Conservation (phyloP, 306 rosid species). For the Luffa acutangula region DNA sequence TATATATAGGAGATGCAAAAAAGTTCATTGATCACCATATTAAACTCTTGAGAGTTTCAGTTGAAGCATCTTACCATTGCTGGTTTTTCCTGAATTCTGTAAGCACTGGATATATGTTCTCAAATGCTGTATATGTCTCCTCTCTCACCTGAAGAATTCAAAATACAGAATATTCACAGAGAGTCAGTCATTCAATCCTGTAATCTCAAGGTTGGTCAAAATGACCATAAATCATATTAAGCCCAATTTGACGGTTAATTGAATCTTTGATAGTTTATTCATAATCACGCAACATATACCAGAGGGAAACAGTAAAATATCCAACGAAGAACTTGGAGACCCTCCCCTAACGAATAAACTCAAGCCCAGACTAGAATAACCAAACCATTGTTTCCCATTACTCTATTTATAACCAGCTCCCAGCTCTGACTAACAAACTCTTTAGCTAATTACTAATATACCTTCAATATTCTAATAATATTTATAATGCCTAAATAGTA, state of each 20-base stretch:
- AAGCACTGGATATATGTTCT: slow-evolving; percentile 90
- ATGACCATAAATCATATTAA: not conserved
- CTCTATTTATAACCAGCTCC: no score
- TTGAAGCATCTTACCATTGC: slow-evolving; percentile 49
- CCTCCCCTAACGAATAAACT: not conserved
- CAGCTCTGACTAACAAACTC: not conserved
- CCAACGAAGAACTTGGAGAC: not conserved
- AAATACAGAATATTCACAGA: not conserved
- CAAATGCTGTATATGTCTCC: slow-evolving; percentile 88
- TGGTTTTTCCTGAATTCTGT: slow-evolving; percentile 87
- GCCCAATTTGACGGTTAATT: not conserved
- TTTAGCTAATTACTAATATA: not conserved
- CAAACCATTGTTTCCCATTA: no score
- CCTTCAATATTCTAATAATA: not conserved
- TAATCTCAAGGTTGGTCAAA: not conserved
- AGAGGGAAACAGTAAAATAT: not conserved
- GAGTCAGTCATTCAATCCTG: not conserved
- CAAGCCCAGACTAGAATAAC: not conserved
- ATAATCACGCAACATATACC: not conserved
- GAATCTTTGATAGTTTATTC: not conserved
- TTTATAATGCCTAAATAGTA: not conserved
- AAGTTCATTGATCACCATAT: no score
- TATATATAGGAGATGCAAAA: not conserved
- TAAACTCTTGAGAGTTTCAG: no score
- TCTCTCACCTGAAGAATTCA: slow-evolving; percentile 55